Base-by-base conservation (phyloP, 1,284 basidiomycete species). In the Pyrrhoderma noxium region DNA sequence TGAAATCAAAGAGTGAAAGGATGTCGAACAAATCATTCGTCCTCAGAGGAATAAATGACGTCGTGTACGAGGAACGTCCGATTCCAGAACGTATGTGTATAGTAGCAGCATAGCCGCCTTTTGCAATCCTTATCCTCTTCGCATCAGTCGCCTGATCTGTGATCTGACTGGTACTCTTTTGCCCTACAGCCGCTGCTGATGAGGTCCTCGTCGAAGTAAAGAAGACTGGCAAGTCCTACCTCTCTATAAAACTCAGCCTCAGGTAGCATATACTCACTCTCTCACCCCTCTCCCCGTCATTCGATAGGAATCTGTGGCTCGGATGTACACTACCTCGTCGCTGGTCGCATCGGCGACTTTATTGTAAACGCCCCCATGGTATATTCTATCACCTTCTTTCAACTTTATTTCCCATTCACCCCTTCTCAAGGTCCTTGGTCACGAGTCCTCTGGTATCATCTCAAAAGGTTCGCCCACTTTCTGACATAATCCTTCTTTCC, bases 121-220 rank as follows among this genome's bases (percentile, higher is more conserved):
- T n/a, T n/a, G n/a, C n/a, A n/a, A n/a, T n/a, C n/a, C 31, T 49
- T 42, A 34, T 23, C 50, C 53, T n/a, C 37, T 16, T 37, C 52
- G n/a, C 52, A 22, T 45, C 27, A 55, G 18, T 47, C 42, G 53
- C 21, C 3, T 42, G 21, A 13, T 18, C 14, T 16, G 14, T 22
- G 38, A 41, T 31, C 13, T 35, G n/a, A 14, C 45, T 51, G 45
- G 46, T 45, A 45, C 19, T 40, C 43, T 42, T 34, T 21, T 19
- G 44, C 49, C 7, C 39, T 9, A 35, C 61, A 86, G 85, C 89
- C 56, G 73, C 74, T 19, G 77, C 77, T 48, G 75, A 88, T 61
- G 87, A 96, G 61, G 92, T 94, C 41, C 80, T 97, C 27, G 81
- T 98, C 44, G 79, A 90, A 62, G 85, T 97, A 45, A 93, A 93